phyloP scores from a whole-genome alignment of 768 basidiomycete genomes.

The Leucosporidium yakuticum region DNA sequence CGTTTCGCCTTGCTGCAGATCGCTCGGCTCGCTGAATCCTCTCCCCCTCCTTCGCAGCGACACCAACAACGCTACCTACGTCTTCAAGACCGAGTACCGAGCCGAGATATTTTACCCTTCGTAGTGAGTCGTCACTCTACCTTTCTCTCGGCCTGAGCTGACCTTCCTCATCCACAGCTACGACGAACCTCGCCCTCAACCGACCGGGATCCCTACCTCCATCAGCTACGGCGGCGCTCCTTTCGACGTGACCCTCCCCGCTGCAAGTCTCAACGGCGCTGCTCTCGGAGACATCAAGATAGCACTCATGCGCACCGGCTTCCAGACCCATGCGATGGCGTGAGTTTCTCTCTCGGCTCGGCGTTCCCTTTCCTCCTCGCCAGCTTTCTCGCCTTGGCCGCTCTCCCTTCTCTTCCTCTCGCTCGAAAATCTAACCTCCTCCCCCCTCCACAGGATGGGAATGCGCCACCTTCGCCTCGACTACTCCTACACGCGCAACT shows the following conservation, averaged over 20 bases:
- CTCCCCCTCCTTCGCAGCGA: not conserved
- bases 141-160: no score
- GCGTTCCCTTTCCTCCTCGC: no score
- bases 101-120: conserved; percentile 51
- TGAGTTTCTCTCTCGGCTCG: no score
- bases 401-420: no score
- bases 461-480: conserved; percentile 53
- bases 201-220: conserved; percentile 61
- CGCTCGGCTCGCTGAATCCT: not conserved
- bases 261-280: not conserved
- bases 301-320: conserved; percentile 95
- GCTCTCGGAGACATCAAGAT: conserved; percentile 95
- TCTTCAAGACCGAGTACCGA: conserved; percentile 59
- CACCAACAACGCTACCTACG: not conserved
- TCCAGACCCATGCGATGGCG: conserved; percentile 35
- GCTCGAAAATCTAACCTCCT: no score
- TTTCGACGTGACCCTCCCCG: conserved; percentile 52
- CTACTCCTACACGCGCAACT: conserved; percentile 70
- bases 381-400: no score
- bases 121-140: no score
- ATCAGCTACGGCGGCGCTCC: conserved; percentile 59
- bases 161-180: conserved; percentile 44
- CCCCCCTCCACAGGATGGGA: conserved; percentile 8
- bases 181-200: conserved; percentile 60
- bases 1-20: no score